Conservation (phyloP, 208 protist genomes). For the Vickermania ingenoplastis region DNA sequence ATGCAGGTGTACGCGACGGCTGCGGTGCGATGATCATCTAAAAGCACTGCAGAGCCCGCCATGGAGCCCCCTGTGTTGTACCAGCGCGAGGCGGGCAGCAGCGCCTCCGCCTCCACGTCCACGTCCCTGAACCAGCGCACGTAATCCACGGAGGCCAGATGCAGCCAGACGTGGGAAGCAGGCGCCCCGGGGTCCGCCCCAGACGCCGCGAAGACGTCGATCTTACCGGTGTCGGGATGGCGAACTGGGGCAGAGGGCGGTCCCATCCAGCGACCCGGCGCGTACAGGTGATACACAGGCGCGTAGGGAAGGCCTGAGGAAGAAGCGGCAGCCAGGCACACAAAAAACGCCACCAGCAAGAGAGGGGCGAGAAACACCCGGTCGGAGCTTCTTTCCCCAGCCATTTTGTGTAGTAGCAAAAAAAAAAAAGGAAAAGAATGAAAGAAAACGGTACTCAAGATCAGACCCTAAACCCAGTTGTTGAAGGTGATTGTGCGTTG, state of each 20-base stretch:
- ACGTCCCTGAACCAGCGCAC: constrained; percentile 9
- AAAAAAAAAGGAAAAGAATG: constrained; percentile 3
- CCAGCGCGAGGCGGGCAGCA: constrained; percentile 1
- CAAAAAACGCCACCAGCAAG: background rate
- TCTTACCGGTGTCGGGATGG: constrained; percentile 3
- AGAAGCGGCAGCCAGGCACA: background rate
- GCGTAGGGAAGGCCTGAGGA: constrained; percentile 1
- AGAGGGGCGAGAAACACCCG: background rate
- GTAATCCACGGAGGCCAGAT: constrained; percentile 13
- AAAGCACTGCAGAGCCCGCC: constrained; percentile 10
- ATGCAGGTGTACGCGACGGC: constrained; percentile 18
- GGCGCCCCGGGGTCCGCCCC: background rate
- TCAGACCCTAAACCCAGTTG: too few species aligned
- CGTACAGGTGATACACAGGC: constrained; percentile 7
- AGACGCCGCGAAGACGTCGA: constrained; percentile 16
- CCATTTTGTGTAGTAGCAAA: background rate
- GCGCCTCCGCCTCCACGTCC: background rate
- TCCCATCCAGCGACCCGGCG: background rate
- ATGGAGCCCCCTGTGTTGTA: constrained; percentile 13
- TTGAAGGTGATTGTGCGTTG: too few species aligned
- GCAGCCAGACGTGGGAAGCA: constrained; percentile 9
- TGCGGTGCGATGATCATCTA: constrained; percentile 7
- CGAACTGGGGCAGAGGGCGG: constrained; percentile 9
- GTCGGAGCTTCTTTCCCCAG: background rate
- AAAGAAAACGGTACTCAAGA: background rate